Percentiles rank a stretch among this genome's conserved stretches.
Evolutionary conservation across 192 early-diverging fungal genomes (phyloP).

Genomic region (Phycomyces blakesleeanus): DNA sequence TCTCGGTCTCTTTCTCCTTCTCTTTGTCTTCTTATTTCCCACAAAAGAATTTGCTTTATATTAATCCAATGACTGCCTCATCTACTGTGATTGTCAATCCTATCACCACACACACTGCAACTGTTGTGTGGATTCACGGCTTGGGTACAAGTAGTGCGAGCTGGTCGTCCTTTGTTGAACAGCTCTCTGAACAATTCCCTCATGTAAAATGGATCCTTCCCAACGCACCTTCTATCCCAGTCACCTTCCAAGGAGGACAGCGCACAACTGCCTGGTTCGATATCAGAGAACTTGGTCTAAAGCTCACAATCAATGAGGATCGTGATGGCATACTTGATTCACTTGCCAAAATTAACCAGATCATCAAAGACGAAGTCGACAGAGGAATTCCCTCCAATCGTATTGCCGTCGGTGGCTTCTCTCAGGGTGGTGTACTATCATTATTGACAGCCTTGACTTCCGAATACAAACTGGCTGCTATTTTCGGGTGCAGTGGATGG

Average conservation of each 20-base stretch:
- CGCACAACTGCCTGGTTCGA: slow-evolving; percentile 88
- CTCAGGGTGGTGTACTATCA: slow-evolving; percentile 77
- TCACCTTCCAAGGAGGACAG: slow-evolving; percentile 79
- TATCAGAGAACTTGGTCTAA: slow-evolving; percentile 49
- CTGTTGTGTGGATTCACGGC: slow-evolving; percentile 55
- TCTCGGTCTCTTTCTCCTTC: too few relatives aligned
- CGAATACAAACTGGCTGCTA: slow-evolving; percentile 63
- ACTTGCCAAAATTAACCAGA: slow-evolving; percentile 37
- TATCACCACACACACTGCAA: slow-evolving; percentile 45
- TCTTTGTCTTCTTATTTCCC: too few relatives aligned
- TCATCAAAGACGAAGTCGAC: slow-evolving; percentile 74
- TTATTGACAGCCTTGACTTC: slow-evolving; percentile 69
- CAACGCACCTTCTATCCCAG: slow-evolving; percentile 64
- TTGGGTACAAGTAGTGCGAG: slow-evolving; percentile 59
- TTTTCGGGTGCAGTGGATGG: slow-evolving; percentile 77
- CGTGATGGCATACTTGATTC: slow-evolving; percentile 51
- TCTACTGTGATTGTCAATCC: too few relatives aligned
- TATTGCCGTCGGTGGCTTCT: slow-evolving; percentile 93
- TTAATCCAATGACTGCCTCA: too few relatives aligned
- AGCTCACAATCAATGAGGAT: slow-evolving; percentile 57
- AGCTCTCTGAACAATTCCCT: slow-evolving; percentile 57
- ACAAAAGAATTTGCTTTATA: too few relatives aligned
- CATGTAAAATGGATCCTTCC: slow-evolving; percentile 92
- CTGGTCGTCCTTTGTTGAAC: slow-evolving; percentile 50
- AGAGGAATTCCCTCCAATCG: slow-evolving; percentile 71